Percentiles rank a stretch among this genome's conserved stretches.
Evolutionary conservation across 441 rosid genomes (phyloP).

Genomic region (Adansonia rubrostipa): DNA sequence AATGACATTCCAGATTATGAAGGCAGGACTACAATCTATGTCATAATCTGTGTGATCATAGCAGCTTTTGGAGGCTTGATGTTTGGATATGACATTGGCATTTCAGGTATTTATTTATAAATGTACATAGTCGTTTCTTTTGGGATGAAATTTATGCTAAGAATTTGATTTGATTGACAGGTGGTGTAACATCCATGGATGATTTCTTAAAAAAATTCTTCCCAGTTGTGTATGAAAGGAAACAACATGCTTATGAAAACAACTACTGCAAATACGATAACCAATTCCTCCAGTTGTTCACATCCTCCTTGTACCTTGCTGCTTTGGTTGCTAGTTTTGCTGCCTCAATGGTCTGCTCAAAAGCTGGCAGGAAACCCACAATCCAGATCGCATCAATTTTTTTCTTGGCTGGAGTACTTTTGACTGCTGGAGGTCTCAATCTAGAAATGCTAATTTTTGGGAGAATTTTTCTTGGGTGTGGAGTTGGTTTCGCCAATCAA

Average conservation of each 20-base stretch:
- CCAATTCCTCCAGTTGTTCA: slow-evolving; percentile 56
- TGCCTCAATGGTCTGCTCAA: slow-evolving; percentile 40
- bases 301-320: slow-evolving; percentile 63
- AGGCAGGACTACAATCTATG: slow-evolving; percentile 53
- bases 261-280: slow-evolving; percentile 69
- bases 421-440: slow-evolving; percentile 35
- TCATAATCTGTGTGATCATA: slow-evolving; percentile 54
- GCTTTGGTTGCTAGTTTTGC: slow-evolving; percentile 54
- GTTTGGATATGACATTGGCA: slow-evolving; percentile 67
- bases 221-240: slow-evolving; percentile 46
- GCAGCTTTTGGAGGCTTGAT: slow-evolving; percentile 61
- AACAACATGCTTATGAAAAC: slow-evolving; percentile 47
- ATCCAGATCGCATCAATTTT: slow-evolving; percentile 43
- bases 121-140: no score
- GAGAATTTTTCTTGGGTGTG: slow-evolving; percentile 5
- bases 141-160: slow-evolving; percentile 14
- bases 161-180: slow-evolving; percentile 28
- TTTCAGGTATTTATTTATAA: slow-evolving; percentile 44
- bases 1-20: slow-evolving; percentile 49
- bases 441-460: slow-evolving; percentile 40
- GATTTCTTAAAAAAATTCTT: slow-evolving; percentile 61
- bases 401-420: slow-evolving; percentile 36
- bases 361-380: slow-evolving; percentile 46
- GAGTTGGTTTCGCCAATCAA: slow-evolving; percentile 53
- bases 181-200: slow-evolving; percentile 68